phyloP scores from a whole-genome alignment of 2,329 filamentous ascomycete species.

The Cordyceps pruinosa region DNA sequence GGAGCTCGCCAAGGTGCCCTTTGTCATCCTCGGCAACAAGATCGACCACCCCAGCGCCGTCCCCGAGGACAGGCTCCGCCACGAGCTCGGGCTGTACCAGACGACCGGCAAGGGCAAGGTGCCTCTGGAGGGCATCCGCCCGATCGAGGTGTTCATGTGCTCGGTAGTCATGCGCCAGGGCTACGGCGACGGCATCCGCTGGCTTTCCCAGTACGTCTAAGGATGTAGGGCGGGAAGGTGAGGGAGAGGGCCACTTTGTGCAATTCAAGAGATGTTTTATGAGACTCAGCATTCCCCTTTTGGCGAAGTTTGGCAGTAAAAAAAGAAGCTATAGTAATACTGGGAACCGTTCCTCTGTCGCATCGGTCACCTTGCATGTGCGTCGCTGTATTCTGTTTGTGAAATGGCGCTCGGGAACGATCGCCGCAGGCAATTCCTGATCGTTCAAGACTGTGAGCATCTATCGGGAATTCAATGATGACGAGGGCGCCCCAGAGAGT shows the following conservation, averaged over 20 bases:
- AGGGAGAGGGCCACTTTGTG: slow-evolving; percentile 15
- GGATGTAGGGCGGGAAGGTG: background rate
- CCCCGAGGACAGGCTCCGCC: slow-evolving; percentile 89
- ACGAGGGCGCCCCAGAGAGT: background rate
- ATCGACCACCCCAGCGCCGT: slow-evolving; percentile 97
- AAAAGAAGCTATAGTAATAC: slow-evolving; percentile 17
- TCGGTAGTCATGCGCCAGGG: slow-evolving; percentile 97
- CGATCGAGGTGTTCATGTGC: slow-evolving; percentile 98
- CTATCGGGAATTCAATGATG: background rate
- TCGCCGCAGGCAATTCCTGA: background rate
- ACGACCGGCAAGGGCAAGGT: slow-evolving; percentile 96
- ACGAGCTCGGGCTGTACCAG: slow-evolving; percentile 89
- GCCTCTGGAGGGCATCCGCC: slow-evolving; percentile 81
- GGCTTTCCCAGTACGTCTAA: slow-evolving; percentile 89
- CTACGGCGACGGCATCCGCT: slow-evolving; percentile 85
- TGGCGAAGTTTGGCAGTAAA: slow-evolving; percentile 29
- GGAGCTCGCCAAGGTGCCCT: slow-evolving; percentile 90
- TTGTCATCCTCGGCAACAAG: slow-evolving; percentile 96
- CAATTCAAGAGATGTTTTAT: slow-evolving; percentile 22
- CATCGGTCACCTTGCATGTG: background rate
- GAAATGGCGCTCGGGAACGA: background rate
- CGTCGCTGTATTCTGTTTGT: background rate
- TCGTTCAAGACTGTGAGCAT: background rate
- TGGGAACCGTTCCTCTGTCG: background rate
- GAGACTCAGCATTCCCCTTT: slow-evolving; percentile 29